Evolutionary conservation across 306 rosid genomes (phyloP), one percentile per base, ranked within the genome.

Genomic region (Quercus bicolor): DNA sequence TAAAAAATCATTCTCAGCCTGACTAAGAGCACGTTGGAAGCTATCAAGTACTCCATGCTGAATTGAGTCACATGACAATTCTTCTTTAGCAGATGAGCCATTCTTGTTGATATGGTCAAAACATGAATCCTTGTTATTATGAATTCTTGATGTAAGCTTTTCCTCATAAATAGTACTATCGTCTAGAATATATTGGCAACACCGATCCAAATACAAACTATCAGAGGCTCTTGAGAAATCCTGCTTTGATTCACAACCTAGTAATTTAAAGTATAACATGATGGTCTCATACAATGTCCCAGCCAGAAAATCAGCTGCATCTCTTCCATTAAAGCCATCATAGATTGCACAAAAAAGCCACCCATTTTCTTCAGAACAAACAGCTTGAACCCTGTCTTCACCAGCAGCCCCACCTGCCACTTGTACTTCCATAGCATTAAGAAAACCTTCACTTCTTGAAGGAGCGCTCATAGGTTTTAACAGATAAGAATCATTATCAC

Each of bases 351-450:
- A 93, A 85, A 89, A 93, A 68, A 96, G 96, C 99, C 98, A 96
- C 3, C 96, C 99, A 75, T 91, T 89, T 84, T 96, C 99, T 87
- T 96, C 99, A 71, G 97, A 96, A 85, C 98, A 96, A 70, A 93
- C 98, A 4, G 98, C 99, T 80, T 96, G 99, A 82, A 96, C 99
- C 87, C 99, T 89, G 78, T 96, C 99, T 86, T 96, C 99, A 70
- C 99, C 99, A 23, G 99, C 99, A 74, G 99, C 98, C 80, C 99
- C 99, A 85, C 99, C 99, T 4, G 97, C 99, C 56, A 96, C 97
- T 87, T 96, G 99, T 75, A 96, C 83, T 86, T 96, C 99, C 76
- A 73, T 69, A 24, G 85, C 87, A 87, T 75, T 91, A 77, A 96
- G 97, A 79, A 91, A 96, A 70, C 94, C 84, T 81, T 93, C 96